phyloP scores from a whole-genome alignment of 345 rosid genomes.

The Streptanthus diversifolius region DNA sequence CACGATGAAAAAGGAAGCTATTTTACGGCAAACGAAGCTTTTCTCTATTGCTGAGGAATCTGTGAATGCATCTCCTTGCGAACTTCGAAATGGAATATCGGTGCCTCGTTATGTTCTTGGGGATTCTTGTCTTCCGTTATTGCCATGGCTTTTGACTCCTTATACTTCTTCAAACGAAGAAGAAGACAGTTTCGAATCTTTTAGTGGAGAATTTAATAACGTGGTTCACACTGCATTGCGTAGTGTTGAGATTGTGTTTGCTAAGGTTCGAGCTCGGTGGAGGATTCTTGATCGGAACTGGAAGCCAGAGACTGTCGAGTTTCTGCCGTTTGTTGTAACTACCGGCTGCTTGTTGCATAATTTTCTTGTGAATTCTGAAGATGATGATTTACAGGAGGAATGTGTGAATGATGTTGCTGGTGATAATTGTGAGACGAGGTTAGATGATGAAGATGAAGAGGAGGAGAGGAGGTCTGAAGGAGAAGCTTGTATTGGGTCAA shows the following conservation, averaged over 20 bases:
- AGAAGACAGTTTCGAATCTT: constrained; percentile 43
- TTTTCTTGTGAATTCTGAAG: constrained; percentile 53
- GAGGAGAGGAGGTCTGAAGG: constrained; percentile 41
- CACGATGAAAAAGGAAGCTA: constrained; percentile 44
- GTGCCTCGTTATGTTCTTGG: constrained; percentile 64
- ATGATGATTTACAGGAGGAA: constrained; percentile 38
- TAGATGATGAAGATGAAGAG: constrained; percentile 32
- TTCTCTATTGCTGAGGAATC: constrained; percentile 33
- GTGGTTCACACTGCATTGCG: constrained; percentile 46
- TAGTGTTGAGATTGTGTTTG: constrained; percentile 43
- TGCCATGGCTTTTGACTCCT: constrained; percentile 77
- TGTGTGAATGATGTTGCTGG: constrained; percentile 6
- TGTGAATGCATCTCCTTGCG: constrained; percentile 43
- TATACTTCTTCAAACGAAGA: constrained; percentile 41
- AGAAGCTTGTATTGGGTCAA: constrained; percentile 40
- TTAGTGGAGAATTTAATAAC: constrained; percentile 49
- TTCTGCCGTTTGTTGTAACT: constrained; percentile 57
- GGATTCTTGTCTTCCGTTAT: constrained; percentile 59
- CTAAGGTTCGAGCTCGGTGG: constrained; percentile 57
- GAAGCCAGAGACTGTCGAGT: constrained; percentile 59
- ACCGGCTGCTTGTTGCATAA: constrained; percentile 70
- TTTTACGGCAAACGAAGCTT: constrained; percentile 50
- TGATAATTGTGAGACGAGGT: neutral
- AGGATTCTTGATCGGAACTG: constrained; percentile 54
- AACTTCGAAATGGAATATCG: constrained; percentile 42